These are phyloP conservation scores for Guyanaporus albipodus DNA, from an alignment of 768 basidiomycete genomes.

Conservation along the genomic window DNA sequence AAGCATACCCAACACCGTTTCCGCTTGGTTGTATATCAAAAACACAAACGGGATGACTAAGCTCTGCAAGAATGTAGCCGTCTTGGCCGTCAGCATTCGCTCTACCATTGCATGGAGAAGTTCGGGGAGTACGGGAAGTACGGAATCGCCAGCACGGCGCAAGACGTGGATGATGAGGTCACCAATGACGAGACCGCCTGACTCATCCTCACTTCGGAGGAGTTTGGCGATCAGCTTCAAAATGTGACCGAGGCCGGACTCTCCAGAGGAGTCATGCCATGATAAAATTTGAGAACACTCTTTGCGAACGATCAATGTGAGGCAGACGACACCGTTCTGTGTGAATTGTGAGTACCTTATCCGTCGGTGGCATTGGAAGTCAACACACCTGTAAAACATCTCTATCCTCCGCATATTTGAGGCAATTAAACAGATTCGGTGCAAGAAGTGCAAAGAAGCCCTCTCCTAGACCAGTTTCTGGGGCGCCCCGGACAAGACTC, in stretches of 20 bases:
- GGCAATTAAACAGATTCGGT: conserved; percentile 65
- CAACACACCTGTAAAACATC: conserved; percentile 71
- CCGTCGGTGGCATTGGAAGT: not conserved
- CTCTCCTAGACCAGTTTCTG: conserved; percentile 62
- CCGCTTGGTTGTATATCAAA: conserved; percentile 81
- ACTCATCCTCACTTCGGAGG: conserved; percentile 79
- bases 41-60: conserved; percentile 92
- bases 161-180: conserved; percentile 93
- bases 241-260: conserved; percentile 71
- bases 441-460: conserved; percentile 78
- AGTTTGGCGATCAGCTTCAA: conserved; percentile 74
- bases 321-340: conserved; percentile 76
- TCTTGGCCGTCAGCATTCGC: conserved; percentile 80
- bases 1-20: conserved; percentile 72
- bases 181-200: conserved; percentile 89
- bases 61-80: conserved; percentile 90
- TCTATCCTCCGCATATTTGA: conserved; percentile 74
- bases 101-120: conserved; percentile 79
- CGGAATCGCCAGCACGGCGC: conserved; percentile 72
- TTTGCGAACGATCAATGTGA: conserved; percentile 84
- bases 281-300: conserved; percentile 76
- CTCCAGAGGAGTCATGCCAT: conserved; percentile 66
- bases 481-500: conserved; percentile 65
- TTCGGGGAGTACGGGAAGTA: conserved; percentile 83
- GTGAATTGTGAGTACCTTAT: not conserved